Evolutionary conservation across 1,139 yeast genomes (phyloP), one percentile per base, ranked within the genome.

Genomic region (Taphrina populina): DNA sequence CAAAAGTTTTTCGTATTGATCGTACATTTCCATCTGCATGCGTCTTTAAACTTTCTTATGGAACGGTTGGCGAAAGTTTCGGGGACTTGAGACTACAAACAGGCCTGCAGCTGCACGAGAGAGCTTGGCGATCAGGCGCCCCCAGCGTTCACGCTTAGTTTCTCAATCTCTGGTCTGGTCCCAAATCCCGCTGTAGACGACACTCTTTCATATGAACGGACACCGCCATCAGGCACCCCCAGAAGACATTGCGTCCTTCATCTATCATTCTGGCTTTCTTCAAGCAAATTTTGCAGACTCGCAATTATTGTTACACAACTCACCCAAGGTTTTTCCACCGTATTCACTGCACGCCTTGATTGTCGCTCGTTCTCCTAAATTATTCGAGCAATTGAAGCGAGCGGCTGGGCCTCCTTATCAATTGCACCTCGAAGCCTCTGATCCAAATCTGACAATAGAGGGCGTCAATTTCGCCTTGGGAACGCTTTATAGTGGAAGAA

Each of bases 291-390:
- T 49, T 17, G 44, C 46, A 20, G 54, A 49, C 13, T 21, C 46
- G 11, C 54, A 41, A 13, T 40, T 49, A 32, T 29, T 49, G 20
- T 34, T 49, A 7, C 54, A 49, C 32, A 40, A 40, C n/a, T 30
- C 54, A n/a, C 23, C 54, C 7, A 39, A 30, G 17, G 39, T 39
- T 4, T 49, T 49, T 20, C 54, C 54, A 4, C 27, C 46, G n/a
- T 52, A 52, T 20, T 24, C 30, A n/a, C 37, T 52, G 21, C 56
- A 52, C 26, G 49, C 56, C 3, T 49, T 52, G 21, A 26, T 52
- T 10, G 47, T 43, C n/a, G 49, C 56, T 27, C 49, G 56, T 7
- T 52, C 56, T 3, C 56, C 56, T 4, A 33, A 29, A 10, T 11
- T 52, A 1, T 43, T 52, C 41, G 49, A 33, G 8, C 46, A 35